These are phyloP conservation scores for Teratosphaeria zuluensis DNA, from an alignment of 2,329 filamentous ascomycete species.

Conservation along the genomic window DNA sequence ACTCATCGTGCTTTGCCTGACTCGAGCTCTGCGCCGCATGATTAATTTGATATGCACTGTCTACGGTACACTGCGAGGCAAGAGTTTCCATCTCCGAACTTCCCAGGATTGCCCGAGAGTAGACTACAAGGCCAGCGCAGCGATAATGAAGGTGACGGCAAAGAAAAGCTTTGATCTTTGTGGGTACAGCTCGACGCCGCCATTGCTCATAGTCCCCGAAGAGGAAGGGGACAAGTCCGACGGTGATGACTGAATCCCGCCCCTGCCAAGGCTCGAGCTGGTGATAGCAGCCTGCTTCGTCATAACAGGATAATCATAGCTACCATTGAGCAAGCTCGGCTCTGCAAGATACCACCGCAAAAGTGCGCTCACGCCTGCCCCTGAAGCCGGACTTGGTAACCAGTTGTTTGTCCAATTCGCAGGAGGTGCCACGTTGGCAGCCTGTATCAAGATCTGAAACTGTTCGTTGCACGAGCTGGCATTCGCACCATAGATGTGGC, in stretches of 20 bases:
- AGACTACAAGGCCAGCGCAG: too few species aligned
- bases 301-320: conserved; percentile 7
- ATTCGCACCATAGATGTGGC: conserved; percentile 5
- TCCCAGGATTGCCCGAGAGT: too few species aligned
- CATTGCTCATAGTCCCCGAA: background rate
- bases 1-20: too few species aligned
- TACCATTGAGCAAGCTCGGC: conserved; percentile 5
- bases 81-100: too few species aligned
- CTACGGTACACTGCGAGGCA: too few species aligned
- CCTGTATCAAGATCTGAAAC: conserved; percentile 14
- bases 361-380: conserved; percentile 2
- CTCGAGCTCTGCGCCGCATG: too few species aligned
- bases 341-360: conserved; percentile 7
- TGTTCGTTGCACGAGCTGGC: background rate
- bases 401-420: conserved; percentile 13
- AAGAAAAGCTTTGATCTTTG: too few species aligned
- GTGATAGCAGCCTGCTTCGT: conserved; percentile 1
- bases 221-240: background rate
- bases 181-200: too few species aligned
- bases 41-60: too few species aligned
- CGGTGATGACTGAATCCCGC: background rate
- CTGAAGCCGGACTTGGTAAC: conserved; percentile 6
- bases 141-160: too few species aligned
- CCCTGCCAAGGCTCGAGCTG: too few species aligned
- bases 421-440: conserved; percentile 8